Conservation (phyloP, 305 asterid species). For the Solanum hybrid region DNA sequence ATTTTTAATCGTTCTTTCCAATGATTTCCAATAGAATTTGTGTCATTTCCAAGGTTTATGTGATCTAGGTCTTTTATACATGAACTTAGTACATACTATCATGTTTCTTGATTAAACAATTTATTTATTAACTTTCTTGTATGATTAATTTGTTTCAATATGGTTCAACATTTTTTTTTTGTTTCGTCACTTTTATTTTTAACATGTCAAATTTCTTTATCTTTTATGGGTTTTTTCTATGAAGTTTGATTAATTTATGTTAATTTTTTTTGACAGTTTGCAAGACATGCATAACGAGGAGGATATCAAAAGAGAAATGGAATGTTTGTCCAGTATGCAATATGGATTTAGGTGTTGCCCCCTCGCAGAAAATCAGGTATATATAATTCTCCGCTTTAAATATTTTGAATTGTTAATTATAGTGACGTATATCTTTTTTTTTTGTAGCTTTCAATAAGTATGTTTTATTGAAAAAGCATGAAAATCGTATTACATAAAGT, state of each 20-base stretch:
- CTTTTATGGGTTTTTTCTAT: too few species aligned
- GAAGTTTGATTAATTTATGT: not conserved
- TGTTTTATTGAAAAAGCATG: too few species aligned
- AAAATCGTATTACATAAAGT: not conserved
- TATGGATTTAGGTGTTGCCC: too few species aligned
- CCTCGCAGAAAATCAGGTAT: too few species aligned
- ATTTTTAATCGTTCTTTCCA: not conserved
- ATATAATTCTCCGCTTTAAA: too few species aligned
- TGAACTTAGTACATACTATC: not conserved
- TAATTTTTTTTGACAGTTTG: conserved; percentile 8
- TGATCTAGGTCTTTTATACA: not conserved
- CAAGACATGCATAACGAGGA: conserved; percentile 9
- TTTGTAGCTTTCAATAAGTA: too few species aligned
- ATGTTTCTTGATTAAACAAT: not conserved
- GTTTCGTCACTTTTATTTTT: not conserved
- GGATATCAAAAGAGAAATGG: conserved; percentile 4
- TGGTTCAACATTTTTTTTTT: not conserved
- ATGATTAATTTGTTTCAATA: too few species aligned
- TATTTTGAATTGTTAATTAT: too few species aligned
- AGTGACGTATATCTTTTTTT: too few species aligned
- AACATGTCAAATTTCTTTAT: too few species aligned
- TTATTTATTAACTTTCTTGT: too few species aligned
- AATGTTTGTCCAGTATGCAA: not conserved
- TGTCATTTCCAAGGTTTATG: not conserved
- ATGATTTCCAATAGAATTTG: not conserved